These are phyloP conservation scores for Ilyonectria robusta DNA, from an alignment of 2,329 filamentous ascomycete genomes.

Conservation along the genomic window DNA sequence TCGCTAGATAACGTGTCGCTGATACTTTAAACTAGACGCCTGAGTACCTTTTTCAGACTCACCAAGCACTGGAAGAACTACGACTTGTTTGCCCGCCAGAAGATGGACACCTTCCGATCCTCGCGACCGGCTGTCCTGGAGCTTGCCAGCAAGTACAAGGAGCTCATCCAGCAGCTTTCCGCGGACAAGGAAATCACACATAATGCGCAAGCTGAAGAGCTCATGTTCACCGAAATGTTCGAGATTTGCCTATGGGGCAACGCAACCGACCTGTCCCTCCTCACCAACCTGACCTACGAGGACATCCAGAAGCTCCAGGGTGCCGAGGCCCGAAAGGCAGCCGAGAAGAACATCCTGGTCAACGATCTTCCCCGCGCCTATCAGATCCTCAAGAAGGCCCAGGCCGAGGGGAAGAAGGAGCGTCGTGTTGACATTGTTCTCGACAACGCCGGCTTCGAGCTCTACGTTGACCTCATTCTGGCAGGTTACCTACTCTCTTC, in stretches of 20 bases:
- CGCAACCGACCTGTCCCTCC: conserved; percentile 91
- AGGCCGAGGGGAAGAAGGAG: conserved; percentile 74
- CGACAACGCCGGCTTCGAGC: conserved; percentile 97
- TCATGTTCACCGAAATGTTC: conserved; percentile 92
- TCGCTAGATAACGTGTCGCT: neutral
- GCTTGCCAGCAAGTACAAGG: conserved; percentile 82
- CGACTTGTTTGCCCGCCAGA: conserved; percentile 91
- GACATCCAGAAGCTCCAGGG: conserved; percentile 98
- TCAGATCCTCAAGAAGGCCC: conserved; percentile 74
- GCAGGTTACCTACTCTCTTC: conserved; percentile 90
- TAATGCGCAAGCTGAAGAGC: conserved; percentile 78
- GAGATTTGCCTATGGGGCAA: conserved; percentile 99
- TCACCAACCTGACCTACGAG: conserved; percentile 92
- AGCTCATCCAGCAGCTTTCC: conserved; percentile 78
- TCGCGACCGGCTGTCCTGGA: conserved; percentile 90
- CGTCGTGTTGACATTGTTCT: conserved; percentile 93
- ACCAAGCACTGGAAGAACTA: conserved; percentile 90
- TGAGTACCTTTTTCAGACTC: conserved; percentile 82
- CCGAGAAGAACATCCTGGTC: conserved; percentile 91
- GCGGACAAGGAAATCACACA: conserved; percentile 64
- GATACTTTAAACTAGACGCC: conserved; percentile 67
- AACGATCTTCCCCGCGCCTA: conserved; percentile 88
- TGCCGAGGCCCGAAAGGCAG: conserved; percentile 84
- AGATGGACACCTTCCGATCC: conserved; percentile 92
- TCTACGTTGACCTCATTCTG: conserved; percentile 94